Evolutionary conservation across 2,329 filamentous ascomycete genomes (phyloP).

Genomic region (Diplodia corticola): DNA sequence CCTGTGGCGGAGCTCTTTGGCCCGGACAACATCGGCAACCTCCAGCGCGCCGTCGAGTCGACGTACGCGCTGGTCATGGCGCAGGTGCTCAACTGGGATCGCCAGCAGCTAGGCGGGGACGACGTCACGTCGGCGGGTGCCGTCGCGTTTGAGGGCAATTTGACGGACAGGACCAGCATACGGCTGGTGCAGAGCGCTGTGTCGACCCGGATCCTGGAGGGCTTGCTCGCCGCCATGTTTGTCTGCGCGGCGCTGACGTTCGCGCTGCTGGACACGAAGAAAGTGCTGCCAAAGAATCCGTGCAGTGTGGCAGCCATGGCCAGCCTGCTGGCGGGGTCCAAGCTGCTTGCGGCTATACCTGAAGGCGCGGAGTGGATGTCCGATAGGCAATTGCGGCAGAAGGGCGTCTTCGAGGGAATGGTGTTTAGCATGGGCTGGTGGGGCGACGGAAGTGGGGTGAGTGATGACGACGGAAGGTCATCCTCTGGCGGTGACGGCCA

Average conservation of each 20-base stretch:
- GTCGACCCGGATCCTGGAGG: background rate
- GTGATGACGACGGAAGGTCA: background rate
- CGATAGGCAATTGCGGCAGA: background rate
- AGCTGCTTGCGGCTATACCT: background rate
- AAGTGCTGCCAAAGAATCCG: background rate
- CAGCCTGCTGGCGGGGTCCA: background rate
- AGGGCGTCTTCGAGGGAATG: background rate
- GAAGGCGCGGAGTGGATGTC: background rate
- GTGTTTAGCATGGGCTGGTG: slow-evolving; percentile 7
- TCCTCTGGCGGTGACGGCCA: background rate
- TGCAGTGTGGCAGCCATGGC: background rate
- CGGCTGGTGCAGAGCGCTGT: background rate
- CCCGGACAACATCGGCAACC: too few species aligned
- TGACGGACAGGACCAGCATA: background rate
- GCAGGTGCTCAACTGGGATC: background rate
- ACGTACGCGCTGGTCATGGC: background rate
- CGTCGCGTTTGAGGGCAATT: background rate
- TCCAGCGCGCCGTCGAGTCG: background rate
- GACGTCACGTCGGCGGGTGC: too few species aligned
- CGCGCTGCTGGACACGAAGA: background rate
- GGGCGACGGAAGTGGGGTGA: background rate
- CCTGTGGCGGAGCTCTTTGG: background rate
- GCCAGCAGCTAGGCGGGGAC: background rate
- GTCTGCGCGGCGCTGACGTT: background rate
- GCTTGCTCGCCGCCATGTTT: background rate